Percentiles rank a stretch among this genome's conserved stretches.
Evolutionary conservation across 495 filamentous ascomycete species (phyloP).

Genomic region (Aspergillus nidulans): DNA sequence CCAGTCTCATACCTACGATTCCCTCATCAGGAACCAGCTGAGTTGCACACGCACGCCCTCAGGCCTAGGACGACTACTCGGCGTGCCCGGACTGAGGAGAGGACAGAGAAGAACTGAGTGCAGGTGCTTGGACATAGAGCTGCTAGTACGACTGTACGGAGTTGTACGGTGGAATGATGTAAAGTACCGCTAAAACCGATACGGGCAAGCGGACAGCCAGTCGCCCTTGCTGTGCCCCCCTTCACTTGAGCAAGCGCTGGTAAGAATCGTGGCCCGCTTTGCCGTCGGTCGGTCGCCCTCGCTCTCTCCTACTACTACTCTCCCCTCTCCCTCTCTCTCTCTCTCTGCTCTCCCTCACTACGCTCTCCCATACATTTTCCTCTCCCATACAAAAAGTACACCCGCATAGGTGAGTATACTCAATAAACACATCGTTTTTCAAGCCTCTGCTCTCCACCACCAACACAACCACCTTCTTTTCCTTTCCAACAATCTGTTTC

Average conservation of each 20-base stretch:
- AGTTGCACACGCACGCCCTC: constrained; percentile 5
- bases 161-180: constrained; percentile 6
- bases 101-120: neutral
- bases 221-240: constrained; percentile 15
- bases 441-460: constrained; percentile 28
- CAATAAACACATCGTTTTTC: constrained; percentile 23
- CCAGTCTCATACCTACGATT: neutral
- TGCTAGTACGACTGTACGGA: constrained; percentile 14
- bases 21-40: neutral
- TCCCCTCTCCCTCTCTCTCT: constrained; percentile 34
- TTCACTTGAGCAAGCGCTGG: constrained; percentile 4
- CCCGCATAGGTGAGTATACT: constrained; percentile 30
- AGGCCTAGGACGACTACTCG: neutral
- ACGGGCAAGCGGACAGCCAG: constrained; percentile 19
- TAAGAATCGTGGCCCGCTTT: constrained; percentile 23
- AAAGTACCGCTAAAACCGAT: too few relatives aligned
- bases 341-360: constrained; percentile 43
- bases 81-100: too few relatives aligned
- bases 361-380: constrained; percentile 56
- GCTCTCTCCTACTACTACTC: constrained; percentile 58
- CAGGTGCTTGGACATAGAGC: neutral
- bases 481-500: constrained; percentile 15
- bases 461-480: constrained; percentile 27
- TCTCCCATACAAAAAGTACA: constrained; percentile 48
- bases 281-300: constrained; percentile 28